Percentiles rank a stretch among this genome's conserved stretches.
Conservation (phyloP, 768 basidiomycete genomes). For the Paxillus involutus region DNA sequence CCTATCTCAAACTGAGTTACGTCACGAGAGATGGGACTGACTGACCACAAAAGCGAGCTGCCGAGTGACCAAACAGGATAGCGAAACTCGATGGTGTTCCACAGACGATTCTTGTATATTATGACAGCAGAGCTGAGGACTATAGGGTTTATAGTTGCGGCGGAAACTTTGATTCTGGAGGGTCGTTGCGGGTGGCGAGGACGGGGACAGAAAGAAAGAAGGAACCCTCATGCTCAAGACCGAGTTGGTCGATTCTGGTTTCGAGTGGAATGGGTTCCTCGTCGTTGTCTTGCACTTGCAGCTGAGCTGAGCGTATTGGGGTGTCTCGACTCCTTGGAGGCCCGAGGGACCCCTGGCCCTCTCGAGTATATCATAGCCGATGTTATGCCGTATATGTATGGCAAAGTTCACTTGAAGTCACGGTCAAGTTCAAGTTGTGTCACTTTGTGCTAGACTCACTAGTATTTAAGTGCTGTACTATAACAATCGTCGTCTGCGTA, state of each 20-base stretch:
- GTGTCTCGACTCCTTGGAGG: too few relatives aligned
- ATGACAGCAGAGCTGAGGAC: slow-evolving; percentile 86
- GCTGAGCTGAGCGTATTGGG: too few relatives aligned
- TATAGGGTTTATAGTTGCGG: slow-evolving; percentile 76
- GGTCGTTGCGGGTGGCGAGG: slow-evolving; percentile 61
- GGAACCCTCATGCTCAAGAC: slow-evolving; percentile 2
- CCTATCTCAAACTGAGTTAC: slow-evolving; percentile 32
- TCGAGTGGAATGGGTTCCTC: slow-evolving; percentile 7
- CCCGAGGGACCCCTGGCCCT: too few relatives aligned
- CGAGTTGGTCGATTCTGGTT: not conserved
- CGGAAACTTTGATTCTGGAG: slow-evolving; percentile 53
- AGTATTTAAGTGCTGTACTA: too few relatives aligned
- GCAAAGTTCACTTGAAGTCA: too few relatives aligned
- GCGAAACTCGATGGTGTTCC: slow-evolving; percentile 79
- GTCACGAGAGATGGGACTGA: slow-evolving; percentile 4
- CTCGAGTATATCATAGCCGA: too few relatives aligned
- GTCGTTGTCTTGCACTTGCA: slow-evolving; percentile 19
- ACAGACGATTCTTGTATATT: slow-evolving; percentile 93
- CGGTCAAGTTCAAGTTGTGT: too few relatives aligned
- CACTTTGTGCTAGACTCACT: too few relatives aligned
- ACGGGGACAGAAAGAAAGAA: slow-evolving; percentile 20
- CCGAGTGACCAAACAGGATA: slow-evolving; percentile 95
- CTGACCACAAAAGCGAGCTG: slow-evolving; percentile 65
- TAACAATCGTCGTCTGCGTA: too few relatives aligned
- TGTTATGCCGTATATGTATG: too few relatives aligned